phyloP scores from a whole-genome alignment of 768 basidiomycete species.

The Cyclocybe cylindracea region DNA sequence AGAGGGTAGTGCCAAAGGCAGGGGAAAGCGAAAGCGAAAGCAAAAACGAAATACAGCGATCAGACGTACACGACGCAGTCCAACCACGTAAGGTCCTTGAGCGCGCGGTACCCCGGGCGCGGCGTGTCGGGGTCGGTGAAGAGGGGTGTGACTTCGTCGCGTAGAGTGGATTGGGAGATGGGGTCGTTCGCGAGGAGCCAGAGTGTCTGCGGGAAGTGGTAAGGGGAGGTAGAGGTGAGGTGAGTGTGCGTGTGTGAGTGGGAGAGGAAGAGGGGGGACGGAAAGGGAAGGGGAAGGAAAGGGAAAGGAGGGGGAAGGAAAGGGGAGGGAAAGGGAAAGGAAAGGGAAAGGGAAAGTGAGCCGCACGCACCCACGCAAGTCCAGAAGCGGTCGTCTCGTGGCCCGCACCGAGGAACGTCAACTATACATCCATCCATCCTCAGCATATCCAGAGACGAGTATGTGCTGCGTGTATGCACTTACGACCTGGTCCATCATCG shows the following conservation, averaged over 20 bases:
- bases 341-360: background rate
- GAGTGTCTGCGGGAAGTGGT: slow-evolving; percentile 44
- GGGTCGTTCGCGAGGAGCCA: slow-evolving; percentile 56
- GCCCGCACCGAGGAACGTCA: slow-evolving; percentile 51
- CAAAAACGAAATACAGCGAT: too few species aligned
- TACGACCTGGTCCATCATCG: slow-evolving; percentile 56
- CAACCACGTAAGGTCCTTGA: slow-evolving; percentile 41
- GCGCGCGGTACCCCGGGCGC: slow-evolving; percentile 37
- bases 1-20: too few species aligned
- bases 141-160: slow-evolving; percentile 51
- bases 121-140: slow-evolving; percentile 20
- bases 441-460: background rate
- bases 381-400: slow-evolving; percentile 50
- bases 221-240: too few species aligned
- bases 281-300: too few species aligned
- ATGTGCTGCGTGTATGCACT: slow-evolving; percentile 6
- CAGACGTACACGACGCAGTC: slow-evolving; percentile 41
- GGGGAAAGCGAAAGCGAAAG: too few species aligned
- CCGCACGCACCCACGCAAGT: slow-evolving; percentile 42
- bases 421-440: slow-evolving; percentile 18
- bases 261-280: too few species aligned
- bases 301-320: too few species aligned
- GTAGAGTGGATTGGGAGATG: slow-evolving; percentile 48
- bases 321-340: slow-evolving; percentile 8
- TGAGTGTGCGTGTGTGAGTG: too few species aligned